phyloP scores from a whole-genome alignment of 352 stramenopile genomes.

The Phytophthora tentaculata region DNA sequence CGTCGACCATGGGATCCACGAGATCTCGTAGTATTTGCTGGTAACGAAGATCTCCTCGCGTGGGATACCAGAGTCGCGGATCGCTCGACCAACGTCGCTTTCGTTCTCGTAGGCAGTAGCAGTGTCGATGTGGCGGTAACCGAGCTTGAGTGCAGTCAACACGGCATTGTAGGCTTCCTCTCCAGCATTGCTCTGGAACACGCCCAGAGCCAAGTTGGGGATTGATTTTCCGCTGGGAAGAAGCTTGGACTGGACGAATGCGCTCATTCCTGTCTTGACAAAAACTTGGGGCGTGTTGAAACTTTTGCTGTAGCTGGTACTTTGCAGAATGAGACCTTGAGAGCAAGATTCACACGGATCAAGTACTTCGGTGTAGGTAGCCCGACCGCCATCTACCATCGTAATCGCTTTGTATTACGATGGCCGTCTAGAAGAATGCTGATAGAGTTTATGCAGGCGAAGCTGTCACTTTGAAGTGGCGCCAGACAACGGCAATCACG shows the following conservation, averaged over 20 bases:
- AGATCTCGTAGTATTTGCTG: constrained; percentile 67
- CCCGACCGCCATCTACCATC: background rate
- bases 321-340: constrained; percentile 15
- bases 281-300: background rate
- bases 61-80: constrained; percentile 72
- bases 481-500: background rate
- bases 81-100: constrained; percentile 74
- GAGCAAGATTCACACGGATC: background rate
- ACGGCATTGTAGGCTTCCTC: constrained; percentile 59
- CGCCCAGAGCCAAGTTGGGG: constrained; percentile 51
- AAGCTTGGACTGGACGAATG: constrained; percentile 32
- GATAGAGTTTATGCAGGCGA: background rate
- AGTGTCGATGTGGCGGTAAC: constrained; percentile 91
- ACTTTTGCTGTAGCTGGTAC: constrained; percentile 7
- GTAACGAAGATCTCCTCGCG: constrained; percentile 86
- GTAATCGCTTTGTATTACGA: constrained; percentile 9
- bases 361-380: background rate
- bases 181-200: constrained; percentile 49
- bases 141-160: constrained; percentile 58
- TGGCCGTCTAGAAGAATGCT: constrained; percentile 1
- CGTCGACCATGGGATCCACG: constrained; percentile 15
- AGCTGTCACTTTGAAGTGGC: background rate
- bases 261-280: constrained; percentile 16
- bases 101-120: constrained; percentile 89
- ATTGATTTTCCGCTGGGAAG: constrained; percentile 56